A percentile compares a stretch with the other conserved stretches of the same genome.
Evolutionary conservation across 2,329 filamentous ascomycete species (phyloP).

Genomic region (Aspergillus sp.): DNA sequence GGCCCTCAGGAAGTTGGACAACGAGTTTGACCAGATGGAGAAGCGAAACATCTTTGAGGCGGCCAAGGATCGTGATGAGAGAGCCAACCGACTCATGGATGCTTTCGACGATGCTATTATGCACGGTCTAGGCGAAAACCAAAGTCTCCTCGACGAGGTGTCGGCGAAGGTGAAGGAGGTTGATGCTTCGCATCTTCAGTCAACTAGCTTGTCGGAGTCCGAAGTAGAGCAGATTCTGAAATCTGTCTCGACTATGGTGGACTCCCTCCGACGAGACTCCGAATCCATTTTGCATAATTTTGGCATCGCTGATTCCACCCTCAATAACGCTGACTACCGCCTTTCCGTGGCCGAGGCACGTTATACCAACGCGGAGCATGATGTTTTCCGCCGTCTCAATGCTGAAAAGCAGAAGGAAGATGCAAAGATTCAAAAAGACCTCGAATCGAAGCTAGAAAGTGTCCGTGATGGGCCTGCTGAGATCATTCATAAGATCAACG

Average conservation of each 20-base stretch:
- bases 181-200: conserved; percentile 25
- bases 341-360: conserved; percentile 49
- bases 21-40: conserved; percentile 46
- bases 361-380: conserved; percentile 37
- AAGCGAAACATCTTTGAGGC: conserved; percentile 45
- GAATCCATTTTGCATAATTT: conserved; percentile 43
- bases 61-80: conserved; percentile 43
- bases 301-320: conserved; percentile 41
- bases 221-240: conserved; percentile 34
- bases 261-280: conserved; percentile 37
- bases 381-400: conserved; percentile 37
- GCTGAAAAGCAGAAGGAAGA: conserved; percentile 46
- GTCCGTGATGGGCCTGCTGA: conserved; percentile 34
- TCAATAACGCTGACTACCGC: conserved; percentile 48
- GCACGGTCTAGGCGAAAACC: conserved; percentile 46
- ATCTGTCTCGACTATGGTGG: conserved; percentile 31
- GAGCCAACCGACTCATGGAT: conserved; percentile 46
- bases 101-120: conserved; percentile 47
- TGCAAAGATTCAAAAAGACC: conserved; percentile 38
- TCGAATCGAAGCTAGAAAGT: conserved; percentile 35
- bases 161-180: conserved; percentile 36
- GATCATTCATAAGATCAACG: conserved; percentile 30
- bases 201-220: conserved; percentile 27
- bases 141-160: conserved; percentile 45
- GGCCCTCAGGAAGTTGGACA: conserved; percentile 44